Percentiles rank a stretch among this genome's conserved stretches.
These are phyloP conservation scores for Hyaloscypha bicolor DNA, from an alignment of 495 filamentous ascomycete genomes.

Conservation along the genomic window DNA sequence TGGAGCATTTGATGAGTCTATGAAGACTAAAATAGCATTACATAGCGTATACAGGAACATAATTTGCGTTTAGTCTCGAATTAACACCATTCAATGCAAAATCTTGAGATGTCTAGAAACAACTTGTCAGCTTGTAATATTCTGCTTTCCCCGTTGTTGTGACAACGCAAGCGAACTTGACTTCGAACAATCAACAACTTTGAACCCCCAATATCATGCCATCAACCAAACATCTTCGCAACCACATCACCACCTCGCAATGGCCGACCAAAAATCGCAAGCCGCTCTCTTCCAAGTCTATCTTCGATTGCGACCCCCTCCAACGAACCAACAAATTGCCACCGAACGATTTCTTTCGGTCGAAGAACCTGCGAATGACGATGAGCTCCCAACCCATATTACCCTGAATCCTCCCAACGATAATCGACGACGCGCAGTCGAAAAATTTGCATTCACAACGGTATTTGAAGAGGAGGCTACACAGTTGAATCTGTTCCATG, in stretches of 20 bases:
- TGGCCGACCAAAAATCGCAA: slow-evolving; percentile 27
- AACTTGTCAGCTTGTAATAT: background rate
- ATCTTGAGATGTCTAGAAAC: background rate
- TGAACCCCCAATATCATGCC: background rate
- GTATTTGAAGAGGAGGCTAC: slow-evolving; percentile 86
- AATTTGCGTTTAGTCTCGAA: background rate
- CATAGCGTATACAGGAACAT: background rate
- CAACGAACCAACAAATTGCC: slow-evolving; percentile 33
- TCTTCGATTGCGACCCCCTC: slow-evolving; percentile 82
- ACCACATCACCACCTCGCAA: slow-evolving; percentile 9
- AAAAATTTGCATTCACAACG: slow-evolving; percentile 91
- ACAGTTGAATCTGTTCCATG: slow-evolving; percentile 87
- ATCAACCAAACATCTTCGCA: slow-evolving; percentile 8
- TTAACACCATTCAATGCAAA: background rate
- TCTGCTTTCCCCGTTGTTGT: background rate
- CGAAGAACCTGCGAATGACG: slow-evolving; percentile 57
- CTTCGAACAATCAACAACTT: slow-evolving; percentile 3
- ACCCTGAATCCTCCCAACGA: slow-evolving; percentile 84
- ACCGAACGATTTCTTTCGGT: slow-evolving; percentile 78
- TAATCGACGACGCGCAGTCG: slow-evolving; percentile 76
- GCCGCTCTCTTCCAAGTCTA: slow-evolving; percentile 84
- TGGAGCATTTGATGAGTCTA: slow-evolving; percentile 2
- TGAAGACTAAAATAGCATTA: slow-evolving; percentile 8
- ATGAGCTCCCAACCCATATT: slow-evolving; percentile 71
- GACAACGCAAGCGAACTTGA: slow-evolving; percentile 13